Conservation (phyloP, 2,329 filamentous ascomycete species). For the Coccinonectria pachysandricola region DNA sequence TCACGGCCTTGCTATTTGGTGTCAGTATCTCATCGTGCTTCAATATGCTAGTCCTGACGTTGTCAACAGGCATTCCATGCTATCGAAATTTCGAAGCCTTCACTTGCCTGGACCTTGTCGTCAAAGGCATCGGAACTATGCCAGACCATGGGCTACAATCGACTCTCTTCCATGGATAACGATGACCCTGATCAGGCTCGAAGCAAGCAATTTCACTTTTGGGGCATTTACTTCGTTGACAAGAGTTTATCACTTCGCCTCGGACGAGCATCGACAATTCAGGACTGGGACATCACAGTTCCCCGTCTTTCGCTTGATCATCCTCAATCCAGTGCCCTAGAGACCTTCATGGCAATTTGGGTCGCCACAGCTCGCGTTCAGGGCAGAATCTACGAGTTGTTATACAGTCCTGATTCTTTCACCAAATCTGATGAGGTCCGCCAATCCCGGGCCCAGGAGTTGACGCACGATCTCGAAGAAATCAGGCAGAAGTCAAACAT, state of each 20-base stretch:
- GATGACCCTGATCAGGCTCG: constrained; percentile 8
- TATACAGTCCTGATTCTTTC: constrained; percentile 37
- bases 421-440: constrained; percentile 24
- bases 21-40: no score
- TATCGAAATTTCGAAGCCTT: constrained; percentile 24
- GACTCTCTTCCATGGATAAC: constrained; percentile 16
- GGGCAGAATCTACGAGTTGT: constrained; percentile 43
- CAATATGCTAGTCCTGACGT: no score
- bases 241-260: constrained; percentile 45
- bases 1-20: constrained; percentile 15
- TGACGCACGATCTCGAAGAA: constrained; percentile 22
- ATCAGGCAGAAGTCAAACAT: constrained; percentile 12
- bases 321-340: constrained; percentile 18
- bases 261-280: constrained; percentile 41
- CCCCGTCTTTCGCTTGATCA: constrained; percentile 22
- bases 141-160: constrained; percentile 22
- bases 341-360: constrained; percentile 35
- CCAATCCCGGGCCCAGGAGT: constrained; percentile 21
- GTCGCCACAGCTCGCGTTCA: constrained; percentile 42
- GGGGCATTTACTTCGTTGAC: constrained; percentile 46
- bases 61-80: constrained; percentile 20
- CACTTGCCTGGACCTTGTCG: constrained; percentile 20
- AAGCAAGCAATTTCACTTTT: constrained; percentile 37
- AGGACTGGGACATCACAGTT: constrained; percentile 45
- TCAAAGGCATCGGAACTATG: constrained; percentile 23